Conservation (phyloP, 2,329 filamentous ascomycete species). For the Fusarium staphyleae region DNA sequence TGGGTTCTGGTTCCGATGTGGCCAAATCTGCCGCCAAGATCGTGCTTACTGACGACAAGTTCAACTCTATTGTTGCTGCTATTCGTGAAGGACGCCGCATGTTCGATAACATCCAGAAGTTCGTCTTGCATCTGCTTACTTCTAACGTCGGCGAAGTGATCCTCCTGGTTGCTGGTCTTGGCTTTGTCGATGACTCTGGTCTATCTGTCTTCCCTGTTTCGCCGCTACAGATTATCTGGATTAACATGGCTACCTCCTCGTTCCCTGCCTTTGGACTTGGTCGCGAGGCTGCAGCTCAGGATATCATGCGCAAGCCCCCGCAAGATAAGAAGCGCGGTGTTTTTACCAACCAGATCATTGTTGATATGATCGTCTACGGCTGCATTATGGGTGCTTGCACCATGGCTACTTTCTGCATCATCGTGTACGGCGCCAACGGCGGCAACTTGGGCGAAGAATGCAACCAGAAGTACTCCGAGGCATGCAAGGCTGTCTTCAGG, state of each 20-base stretch:
- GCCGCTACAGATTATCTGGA: constrained; percentile 89
- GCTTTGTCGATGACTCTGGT: constrained; percentile 74
- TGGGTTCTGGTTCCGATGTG: constrained; percentile 88
- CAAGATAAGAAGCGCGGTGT: constrained; percentile 73
- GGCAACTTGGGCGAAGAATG: constrained; percentile 66
- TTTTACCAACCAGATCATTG: constrained; percentile 78
- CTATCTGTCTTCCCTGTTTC: constrained; percentile 86
- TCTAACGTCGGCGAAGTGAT: constrained; percentile 87
- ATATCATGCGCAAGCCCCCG: constrained; percentile 82
- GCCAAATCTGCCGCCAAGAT: constrained; percentile 84
- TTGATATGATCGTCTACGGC: constrained; percentile 83
- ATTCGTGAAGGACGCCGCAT: constrained; percentile 84
- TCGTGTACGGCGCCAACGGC: constrained; percentile 63
- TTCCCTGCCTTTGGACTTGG: constrained; percentile 89
- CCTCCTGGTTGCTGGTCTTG: constrained; percentile 80
- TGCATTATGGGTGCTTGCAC: constrained; percentile 77
- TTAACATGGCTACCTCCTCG: constrained; percentile 91
- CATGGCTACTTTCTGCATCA: constrained; percentile 70
- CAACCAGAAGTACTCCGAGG: constrained; percentile 64
- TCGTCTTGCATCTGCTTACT: constrained; percentile 79
- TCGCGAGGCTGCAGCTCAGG: constrained; percentile 75
- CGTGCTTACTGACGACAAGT: constrained; percentile 87
- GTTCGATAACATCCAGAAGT: constrained; percentile 91
- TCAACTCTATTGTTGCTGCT: constrained; percentile 83
- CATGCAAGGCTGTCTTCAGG: constrained; percentile 68